These are phyloP conservation scores for Venturia nashicola DNA, from an alignment of 2,329 filamentous ascomycete species.

Conservation along the genomic window DNA sequence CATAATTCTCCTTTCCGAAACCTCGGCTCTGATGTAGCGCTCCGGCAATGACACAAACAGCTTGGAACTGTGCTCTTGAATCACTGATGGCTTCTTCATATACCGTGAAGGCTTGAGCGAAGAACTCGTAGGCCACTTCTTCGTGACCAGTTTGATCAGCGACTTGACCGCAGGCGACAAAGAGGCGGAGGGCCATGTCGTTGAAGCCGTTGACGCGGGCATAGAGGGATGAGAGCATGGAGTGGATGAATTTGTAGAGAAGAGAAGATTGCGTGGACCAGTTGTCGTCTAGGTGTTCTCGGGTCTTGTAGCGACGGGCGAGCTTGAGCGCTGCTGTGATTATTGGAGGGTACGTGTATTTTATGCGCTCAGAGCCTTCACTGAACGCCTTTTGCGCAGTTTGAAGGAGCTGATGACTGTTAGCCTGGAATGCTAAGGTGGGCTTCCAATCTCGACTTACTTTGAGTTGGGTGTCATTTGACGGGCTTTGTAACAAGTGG, in stretches of 20 bases:
- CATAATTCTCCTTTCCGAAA: constrained; percentile 95
- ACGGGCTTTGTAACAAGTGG: constrained; percentile 68
- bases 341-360: constrained; percentile 86
- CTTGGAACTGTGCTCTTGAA: constrained; percentile 93
- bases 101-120: constrained; percentile 93
- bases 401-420: constrained; percentile 54
- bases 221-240: constrained; percentile 74
- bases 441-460: constrained; percentile 20
- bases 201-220: constrained; percentile 75
- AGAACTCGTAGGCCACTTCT: constrained; percentile 96
- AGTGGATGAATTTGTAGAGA: constrained; percentile 92
- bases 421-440: constrained; percentile 13
- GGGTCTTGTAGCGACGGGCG: constrained; percentile 73
- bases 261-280: constrained; percentile 64
- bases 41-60: constrained; percentile 85
- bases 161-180: constrained; percentile 83
- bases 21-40: constrained; percentile 79
- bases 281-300: constrained; percentile 76
- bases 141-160: constrained; percentile 87
- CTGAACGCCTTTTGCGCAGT: constrained; percentile 73
- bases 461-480: constrained; percentile 91
- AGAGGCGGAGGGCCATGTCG: constrained; percentile 79
- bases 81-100: constrained; percentile 96
- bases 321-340: constrained; percentile 85
- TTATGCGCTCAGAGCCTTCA: constrained; percentile 89